Evolutionary conservation across 352 stramenopile genomes (phyloP).

Genomic region (Globisporangium rhizosaccharum): DNA sequence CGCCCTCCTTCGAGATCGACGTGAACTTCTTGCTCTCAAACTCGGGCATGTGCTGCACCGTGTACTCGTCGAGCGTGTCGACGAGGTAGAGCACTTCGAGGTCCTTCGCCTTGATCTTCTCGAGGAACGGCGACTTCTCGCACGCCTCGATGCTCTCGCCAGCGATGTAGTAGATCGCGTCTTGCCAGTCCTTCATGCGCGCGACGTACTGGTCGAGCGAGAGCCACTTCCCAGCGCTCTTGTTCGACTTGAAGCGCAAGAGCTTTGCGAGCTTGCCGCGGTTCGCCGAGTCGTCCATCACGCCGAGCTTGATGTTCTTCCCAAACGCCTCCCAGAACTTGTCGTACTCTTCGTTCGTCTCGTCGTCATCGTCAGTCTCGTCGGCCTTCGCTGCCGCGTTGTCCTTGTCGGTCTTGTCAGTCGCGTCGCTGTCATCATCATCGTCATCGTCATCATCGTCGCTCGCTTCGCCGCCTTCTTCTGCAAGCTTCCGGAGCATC

Average conservation of each 20-base stretch:
- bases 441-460: slow-evolving; percentile 55
- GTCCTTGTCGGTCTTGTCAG: slow-evolving; percentile 48
- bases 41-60: slow-evolving; percentile 91
- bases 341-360: slow-evolving; percentile 90
- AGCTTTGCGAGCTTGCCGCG: slow-evolving; percentile 95
- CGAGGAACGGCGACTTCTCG: slow-evolving; percentile 95
- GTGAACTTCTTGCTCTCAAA: slow-evolving; percentile 96
- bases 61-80: slow-evolving; percentile 98
- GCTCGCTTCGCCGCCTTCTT: slow-evolving; percentile 84
- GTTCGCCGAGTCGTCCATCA: slow-evolving; percentile 97
- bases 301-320: slow-evolving; percentile 98
- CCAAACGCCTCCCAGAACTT: slow-evolving; percentile 98
- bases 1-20: slow-evolving; percentile 96
- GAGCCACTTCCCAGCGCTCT: slow-evolving; percentile 89
- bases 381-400: slow-evolving; percentile 69
- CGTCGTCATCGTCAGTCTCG: slow-evolving; percentile 47
- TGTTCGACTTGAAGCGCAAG: slow-evolving; percentile 95
- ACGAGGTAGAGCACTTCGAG: slow-evolving; percentile 98
- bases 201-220: slow-evolving; percentile 96
- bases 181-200: slow-evolving; percentile 99
- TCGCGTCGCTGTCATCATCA: slow-evolving; percentile 37
- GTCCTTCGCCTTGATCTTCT: slow-evolving; percentile 95
- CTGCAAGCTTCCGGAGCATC: slow-evolving; percentile 94
- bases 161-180: slow-evolving; percentile 99
- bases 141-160: slow-evolving; percentile 91